A percentile compares a stretch with the other conserved stretches of the same genome.
Conservation (phyloP, 169 alveolate species). For the Babesia sp. region DNA sequence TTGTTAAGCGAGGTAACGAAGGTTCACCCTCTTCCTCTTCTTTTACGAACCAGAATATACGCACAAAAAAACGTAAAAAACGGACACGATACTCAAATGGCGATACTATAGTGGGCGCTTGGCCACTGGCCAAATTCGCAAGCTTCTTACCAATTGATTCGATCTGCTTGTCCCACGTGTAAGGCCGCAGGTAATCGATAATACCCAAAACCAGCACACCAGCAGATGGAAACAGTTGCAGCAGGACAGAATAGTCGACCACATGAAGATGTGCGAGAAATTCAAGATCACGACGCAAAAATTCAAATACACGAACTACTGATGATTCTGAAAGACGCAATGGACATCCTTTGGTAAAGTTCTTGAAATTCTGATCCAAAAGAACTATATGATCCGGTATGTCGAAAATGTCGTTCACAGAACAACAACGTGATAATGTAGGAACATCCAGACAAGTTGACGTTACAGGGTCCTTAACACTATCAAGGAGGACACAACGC, state of each 20-base stretch:
- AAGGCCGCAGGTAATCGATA: constrained; percentile 64
- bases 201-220: constrained; percentile 49
- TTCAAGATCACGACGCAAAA: constrained; percentile 35
- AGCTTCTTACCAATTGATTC: constrained; percentile 67
- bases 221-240: constrained; percentile 45
- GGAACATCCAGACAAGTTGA: neutral
- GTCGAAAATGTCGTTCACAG: neutral
- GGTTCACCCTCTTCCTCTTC: neutral
- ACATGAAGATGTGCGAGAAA: constrained; percentile 53
- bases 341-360: constrained; percentile 66
- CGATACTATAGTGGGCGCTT: constrained; percentile 65
- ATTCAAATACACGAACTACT: neutral
- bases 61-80: constrained; percentile 27
- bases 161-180: constrained; percentile 72
- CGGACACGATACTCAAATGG: constrained; percentile 62
- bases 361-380: constrained; percentile 61
- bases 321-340: constrained; percentile 20
- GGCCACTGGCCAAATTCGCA: constrained; percentile 64
- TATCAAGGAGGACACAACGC: constrained; percentile 35
- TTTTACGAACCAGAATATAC: constrained; percentile 9
- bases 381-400: constrained; percentile 19
- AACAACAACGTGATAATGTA: neutral
- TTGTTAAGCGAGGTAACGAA: neutral
- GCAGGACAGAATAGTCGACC: constrained; percentile 64
- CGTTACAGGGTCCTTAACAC: neutral